phyloP scores from a whole-genome alignment of 768 basidiomycete species.

The Pholiota conissans region DNA sequence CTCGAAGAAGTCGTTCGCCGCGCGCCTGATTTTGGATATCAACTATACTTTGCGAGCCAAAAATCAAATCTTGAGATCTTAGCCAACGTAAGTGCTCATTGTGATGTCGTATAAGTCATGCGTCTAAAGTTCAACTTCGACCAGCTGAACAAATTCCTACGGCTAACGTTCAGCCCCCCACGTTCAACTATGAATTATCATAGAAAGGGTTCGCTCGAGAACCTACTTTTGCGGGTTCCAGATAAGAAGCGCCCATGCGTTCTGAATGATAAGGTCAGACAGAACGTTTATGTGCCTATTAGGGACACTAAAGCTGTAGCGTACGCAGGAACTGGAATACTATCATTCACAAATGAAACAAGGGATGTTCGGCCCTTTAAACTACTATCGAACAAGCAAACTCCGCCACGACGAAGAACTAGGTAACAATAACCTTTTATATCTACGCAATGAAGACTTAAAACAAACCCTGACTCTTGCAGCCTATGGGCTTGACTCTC shows the following conservation, averaged over 20 bases:
- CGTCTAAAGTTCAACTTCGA: neutral
- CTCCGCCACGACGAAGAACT: conserved; percentile 68
- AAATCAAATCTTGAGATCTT: conserved; percentile 57
- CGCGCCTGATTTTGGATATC: conserved; percentile 65
- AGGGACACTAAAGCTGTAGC: no score
- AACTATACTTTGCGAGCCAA: conserved; percentile 61
- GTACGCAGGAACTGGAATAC: conserved; percentile 53
- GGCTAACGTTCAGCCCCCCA: conserved; percentile 26
- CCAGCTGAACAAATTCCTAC: conserved; percentile 40
- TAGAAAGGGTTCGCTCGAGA: conserved; percentile 25
- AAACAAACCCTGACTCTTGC: no score
- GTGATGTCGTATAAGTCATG: neutral
- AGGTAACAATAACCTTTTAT: conserved; percentile 24
- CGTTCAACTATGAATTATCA: conserved; percentile 19
- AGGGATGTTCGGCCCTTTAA: conserved; percentile 71
- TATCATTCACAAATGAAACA: conserved; percentile 46
- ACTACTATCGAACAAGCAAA: conserved; percentile 69
- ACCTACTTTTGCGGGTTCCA: conserved; percentile 19
- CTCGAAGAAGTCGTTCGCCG: conserved; percentile 49
- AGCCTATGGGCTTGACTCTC: conserved; percentile 45
- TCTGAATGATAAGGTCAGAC: conserved; percentile 30
- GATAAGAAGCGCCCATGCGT: conserved; percentile 17
- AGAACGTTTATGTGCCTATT: no score
- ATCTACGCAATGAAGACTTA: no score
- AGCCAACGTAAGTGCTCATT: conserved; percentile 41